A percentile compares a stretch with the other conserved stretches of the same genome.
Evolutionary conservation across 805 yeast genomes (phyloP).

Genomic region (Saccharomyces jurei): DNA sequence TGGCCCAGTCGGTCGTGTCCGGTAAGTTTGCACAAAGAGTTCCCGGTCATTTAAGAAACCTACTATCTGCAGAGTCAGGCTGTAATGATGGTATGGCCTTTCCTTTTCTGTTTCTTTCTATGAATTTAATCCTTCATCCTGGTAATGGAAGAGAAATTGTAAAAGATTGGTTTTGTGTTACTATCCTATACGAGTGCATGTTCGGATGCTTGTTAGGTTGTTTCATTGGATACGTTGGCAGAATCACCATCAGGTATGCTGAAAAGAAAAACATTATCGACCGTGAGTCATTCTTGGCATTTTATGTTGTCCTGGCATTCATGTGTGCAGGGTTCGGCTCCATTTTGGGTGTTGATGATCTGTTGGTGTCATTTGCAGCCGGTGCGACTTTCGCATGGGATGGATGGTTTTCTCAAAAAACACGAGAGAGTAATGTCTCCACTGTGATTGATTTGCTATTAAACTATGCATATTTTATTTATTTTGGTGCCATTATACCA

Average conservation of each 20-base stretch:
- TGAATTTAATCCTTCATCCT: slow-evolving; percentile 57
- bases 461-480: slow-evolving; percentile 80
- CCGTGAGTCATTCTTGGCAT: slow-evolving; percentile 80
- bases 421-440: slow-evolving; percentile 80
- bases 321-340: slow-evolving; percentile 87
- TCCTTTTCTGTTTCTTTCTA: slow-evolving; percentile 71
- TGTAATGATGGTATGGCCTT: slow-evolving; percentile 96
- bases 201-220: slow-evolving; percentile 74
- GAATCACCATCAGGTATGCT: slow-evolving; percentile 67
- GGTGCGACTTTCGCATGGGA: slow-evolving; percentile 94
- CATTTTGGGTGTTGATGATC: slow-evolving; percentile 80
- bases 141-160: slow-evolving; percentile 62
- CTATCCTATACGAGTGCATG: slow-evolving; percentile 72
- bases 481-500: slow-evolving; percentile 85
- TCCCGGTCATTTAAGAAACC: slow-evolving; percentile 83
- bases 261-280: slow-evolving; percentile 65
- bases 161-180: slow-evolving; percentile 70
- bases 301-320: slow-evolving; percentile 73
- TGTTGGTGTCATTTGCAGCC: slow-evolving; percentile 82
- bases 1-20: slow-evolving; percentile 89
- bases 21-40: slow-evolving; percentile 87
- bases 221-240: slow-evolving; percentile 59
- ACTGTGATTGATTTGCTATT: slow-evolving; percentile 80
- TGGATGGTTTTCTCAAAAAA: slow-evolving; percentile 75
- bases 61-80: slow-evolving; percentile 75